Evolutionary conservation across 139 green algal genomes (phyloP).

Genomic region (Pleodorina starrii): DNA sequence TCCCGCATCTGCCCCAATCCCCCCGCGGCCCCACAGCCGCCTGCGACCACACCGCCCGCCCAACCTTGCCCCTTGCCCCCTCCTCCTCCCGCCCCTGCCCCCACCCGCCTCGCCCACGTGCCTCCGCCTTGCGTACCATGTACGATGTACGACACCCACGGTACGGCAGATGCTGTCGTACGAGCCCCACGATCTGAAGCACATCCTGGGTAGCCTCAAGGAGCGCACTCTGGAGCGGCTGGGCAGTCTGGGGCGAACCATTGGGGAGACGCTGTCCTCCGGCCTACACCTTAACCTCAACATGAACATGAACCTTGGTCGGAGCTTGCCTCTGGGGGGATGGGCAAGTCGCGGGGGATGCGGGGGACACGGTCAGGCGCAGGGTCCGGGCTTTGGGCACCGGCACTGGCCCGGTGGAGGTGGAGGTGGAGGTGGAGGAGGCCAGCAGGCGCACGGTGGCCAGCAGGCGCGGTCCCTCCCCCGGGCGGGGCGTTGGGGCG

Average conservation of each 20-base stretch:
- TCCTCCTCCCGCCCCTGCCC: neutral
- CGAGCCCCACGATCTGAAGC: slow-evolving; percentile 27
- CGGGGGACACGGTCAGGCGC: neutral
- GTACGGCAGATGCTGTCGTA: slow-evolving; percentile 24
- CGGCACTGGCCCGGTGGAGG: neutral
- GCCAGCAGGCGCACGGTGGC: neutral
- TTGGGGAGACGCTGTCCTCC: neutral
- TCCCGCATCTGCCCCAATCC: no score
- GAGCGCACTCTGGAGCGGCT: slow-evolving; percentile 23
- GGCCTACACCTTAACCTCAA: neutral
- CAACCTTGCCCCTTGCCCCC: neutral
- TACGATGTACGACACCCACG: neutral
- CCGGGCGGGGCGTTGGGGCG: neutral
- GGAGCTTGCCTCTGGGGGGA: no score
- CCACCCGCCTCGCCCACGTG: neutral
- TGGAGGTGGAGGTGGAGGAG: neutral
- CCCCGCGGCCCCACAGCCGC: no score
- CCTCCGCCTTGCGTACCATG: no score
- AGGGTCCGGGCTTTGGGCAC: neutral
- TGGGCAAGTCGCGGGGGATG: no score
- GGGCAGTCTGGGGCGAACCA: slow-evolving; percentile 13
- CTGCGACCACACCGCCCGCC: no score
- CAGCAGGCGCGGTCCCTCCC: neutral
- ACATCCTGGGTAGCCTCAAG: slow-evolving; percentile 4
- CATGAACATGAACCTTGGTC: no score